Conservation (phyloP, 2,329 filamentous ascomycete species). For the Alternaria arbusti region DNA sequence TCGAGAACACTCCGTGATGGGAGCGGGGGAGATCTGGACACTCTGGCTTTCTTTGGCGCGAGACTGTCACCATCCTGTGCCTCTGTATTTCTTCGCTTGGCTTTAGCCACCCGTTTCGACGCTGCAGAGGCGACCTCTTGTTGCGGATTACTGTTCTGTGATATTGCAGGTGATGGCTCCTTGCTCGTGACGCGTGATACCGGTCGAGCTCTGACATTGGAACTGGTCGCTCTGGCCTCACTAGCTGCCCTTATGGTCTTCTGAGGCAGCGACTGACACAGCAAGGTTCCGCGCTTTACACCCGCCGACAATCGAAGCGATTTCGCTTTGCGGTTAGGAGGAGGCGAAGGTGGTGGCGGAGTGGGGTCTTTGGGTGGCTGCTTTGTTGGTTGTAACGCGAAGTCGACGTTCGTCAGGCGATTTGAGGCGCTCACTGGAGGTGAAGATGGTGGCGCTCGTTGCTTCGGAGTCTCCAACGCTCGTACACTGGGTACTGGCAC, state of each 20-base stretch:
- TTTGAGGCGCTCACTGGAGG: constrained; percentile 48
- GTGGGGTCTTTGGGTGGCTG: constrained; percentile 9
- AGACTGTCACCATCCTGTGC: neutral
- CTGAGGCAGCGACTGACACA: constrained; percentile 50
- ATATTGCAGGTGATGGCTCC: constrained; percentile 9
- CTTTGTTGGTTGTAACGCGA: constrained; percentile 24
- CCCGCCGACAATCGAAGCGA: constrained; percentile 48
- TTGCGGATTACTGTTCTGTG: neutral
- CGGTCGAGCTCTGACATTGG: neutral
- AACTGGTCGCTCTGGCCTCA: neutral
- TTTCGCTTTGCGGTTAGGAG: constrained; percentile 37
- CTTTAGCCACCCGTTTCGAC: neutral
- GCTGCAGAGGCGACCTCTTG: neutral
- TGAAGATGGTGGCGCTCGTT: constrained; percentile 37
- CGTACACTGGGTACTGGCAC: constrained; percentile 33
- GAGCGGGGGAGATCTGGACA: constrained; percentile 6
- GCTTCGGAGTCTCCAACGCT: constrained; percentile 31
- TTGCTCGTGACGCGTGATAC: constrained; percentile 1
- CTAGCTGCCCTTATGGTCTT: constrained; percentile 8
- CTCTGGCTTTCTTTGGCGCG: constrained; percentile 5
- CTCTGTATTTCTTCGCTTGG: constrained; percentile 10
- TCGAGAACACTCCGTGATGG: constrained; percentile 22
- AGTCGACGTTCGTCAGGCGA: constrained; percentile 44
- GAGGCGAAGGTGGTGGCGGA: constrained; percentile 12
- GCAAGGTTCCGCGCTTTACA: constrained; percentile 50